Conservation (phyloP, 2,329 filamentous ascomycete genomes). For the Alternaria brassicicola region DNA sequence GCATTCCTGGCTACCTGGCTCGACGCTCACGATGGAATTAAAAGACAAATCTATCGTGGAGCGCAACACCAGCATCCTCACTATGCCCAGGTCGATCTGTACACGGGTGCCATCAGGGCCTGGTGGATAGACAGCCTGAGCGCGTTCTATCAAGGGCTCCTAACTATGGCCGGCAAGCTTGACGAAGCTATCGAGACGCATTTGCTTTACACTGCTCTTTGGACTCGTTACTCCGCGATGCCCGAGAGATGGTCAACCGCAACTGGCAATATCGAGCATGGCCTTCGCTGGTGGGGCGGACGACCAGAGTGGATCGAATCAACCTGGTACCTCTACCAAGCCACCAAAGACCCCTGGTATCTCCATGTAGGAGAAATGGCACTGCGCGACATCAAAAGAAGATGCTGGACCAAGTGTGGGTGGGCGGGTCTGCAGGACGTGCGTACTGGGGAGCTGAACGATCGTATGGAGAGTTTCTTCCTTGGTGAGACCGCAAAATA, state of each 20-base stretch:
- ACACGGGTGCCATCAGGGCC: constrained; percentile 84
- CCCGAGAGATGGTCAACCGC: constrained; percentile 93
- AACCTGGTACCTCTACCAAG: constrained; percentile 92
- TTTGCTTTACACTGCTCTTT: constrained; percentile 87
- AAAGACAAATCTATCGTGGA: constrained; percentile 86
- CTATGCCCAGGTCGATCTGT: constrained; percentile 87
- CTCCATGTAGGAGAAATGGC: constrained; percentile 96
- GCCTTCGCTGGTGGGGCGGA: constrained; percentile 92
- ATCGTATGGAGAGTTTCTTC: constrained; percentile 99
- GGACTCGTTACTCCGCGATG: constrained; percentile 92
- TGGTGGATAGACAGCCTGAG: constrained; percentile 97
- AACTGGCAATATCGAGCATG: constrained; percentile 81
- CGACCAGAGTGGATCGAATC: constrained; percentile 97
- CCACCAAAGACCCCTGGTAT: constrained; percentile 95
- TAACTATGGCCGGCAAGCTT: constrained; percentile 84
- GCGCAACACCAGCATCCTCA: constrained; percentile 80
- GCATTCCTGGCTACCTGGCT: constrained; percentile 85
- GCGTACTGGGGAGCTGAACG: constrained; percentile 76
- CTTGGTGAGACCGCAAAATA: constrained; percentile 97
- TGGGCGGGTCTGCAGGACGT: constrained; percentile 79
- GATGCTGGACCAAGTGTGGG: constrained; percentile 89
- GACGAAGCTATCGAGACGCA: constrained; percentile 92
- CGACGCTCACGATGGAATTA: constrained; percentile 83
- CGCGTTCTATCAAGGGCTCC: constrained; percentile 90
- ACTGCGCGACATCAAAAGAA: constrained; percentile 80